Evolutionary conservation across 1,284 basidiomycete genomes (phyloP).

Genomic region (Hypsizygus ulmarius): DNA sequence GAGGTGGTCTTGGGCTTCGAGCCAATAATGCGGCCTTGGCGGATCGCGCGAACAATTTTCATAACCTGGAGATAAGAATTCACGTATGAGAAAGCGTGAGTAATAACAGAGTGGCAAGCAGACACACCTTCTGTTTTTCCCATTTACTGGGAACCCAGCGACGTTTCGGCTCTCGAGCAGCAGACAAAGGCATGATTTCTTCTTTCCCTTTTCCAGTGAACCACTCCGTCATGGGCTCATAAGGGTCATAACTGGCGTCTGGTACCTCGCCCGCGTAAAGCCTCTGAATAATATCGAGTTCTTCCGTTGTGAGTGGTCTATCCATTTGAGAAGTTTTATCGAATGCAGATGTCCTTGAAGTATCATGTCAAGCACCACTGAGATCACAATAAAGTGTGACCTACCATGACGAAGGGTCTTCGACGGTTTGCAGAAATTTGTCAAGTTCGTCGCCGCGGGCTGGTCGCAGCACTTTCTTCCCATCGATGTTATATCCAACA

Average conservation of each 20-base stretch:
- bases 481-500: constrained; percentile 95
- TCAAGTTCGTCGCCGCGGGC: constrained; percentile 97
- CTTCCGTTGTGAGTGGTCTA: constrained; percentile 85
- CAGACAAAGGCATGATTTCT: constrained; percentile 89
- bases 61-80: constrained; percentile 64
- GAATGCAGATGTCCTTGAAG: constrained; percentile 82
- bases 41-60: constrained; percentile 99
- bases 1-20: constrained; percentile 79
- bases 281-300: constrained; percentile 93
- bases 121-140: constrained; percentile 96
- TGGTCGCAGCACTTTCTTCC: constrained; percentile 91
- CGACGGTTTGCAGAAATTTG: constrained; percentile 93
- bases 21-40: constrained; percentile 90
- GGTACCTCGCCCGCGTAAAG: constrained; percentile 91
- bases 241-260: constrained; percentile 86
- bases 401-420: constrained; percentile 89
- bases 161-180: constrained; percentile 93
- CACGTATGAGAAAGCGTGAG: constrained; percentile 9
- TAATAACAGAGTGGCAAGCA: background rate
- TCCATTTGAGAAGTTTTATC: constrained; percentile 89
- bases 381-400: constrained; percentile 22
- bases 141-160: constrained; percentile 98
- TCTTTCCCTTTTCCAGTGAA: constrained; percentile 96
- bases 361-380: constrained; percentile 6
- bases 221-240: constrained; percentile 94